Evolutionary conservation across 352 stramenopile species (phyloP).

Genomic region (Pythium grandisporangium): DNA sequence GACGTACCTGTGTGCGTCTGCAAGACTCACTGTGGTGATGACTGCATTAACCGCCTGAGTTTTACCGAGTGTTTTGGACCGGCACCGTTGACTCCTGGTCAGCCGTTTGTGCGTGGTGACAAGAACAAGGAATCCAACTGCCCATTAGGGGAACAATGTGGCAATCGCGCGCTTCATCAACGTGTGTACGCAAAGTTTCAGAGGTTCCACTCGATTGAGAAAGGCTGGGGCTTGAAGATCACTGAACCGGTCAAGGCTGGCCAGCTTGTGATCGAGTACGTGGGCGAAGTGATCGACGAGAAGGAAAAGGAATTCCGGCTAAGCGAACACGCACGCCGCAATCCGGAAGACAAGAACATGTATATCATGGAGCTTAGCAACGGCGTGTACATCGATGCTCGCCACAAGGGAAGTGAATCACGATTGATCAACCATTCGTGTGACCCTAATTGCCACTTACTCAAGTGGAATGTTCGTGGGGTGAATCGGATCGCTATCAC

Average conservation of each 20-base stretch:
- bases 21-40: slow-evolving; percentile 75
- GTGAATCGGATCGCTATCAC: slow-evolving; percentile 91
- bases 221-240: slow-evolving; percentile 87
- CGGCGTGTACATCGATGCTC: slow-evolving; percentile 93
- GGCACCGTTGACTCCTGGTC: slow-evolving; percentile 33
- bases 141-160: slow-evolving; percentile 81
- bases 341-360: slow-evolving; percentile 94
- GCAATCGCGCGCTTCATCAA: slow-evolving; percentile 87
- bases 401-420: slow-evolving; percentile 89
- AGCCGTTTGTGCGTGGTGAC: slow-evolving; percentile 14
- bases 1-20: slow-evolving; percentile 76
- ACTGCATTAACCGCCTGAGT: slow-evolving; percentile 91
- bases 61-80: slow-evolving; percentile 90
- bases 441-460: slow-evolving; percentile 91
- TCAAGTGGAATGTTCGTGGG: slow-evolving; percentile 93
- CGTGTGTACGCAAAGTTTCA: slow-evolving; percentile 65
- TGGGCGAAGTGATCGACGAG: slow-evolving; percentile 93
- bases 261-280: slow-evolving; percentile 91
- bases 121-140: slow-evolving; percentile 84
- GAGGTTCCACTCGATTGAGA: slow-evolving; percentile 76
- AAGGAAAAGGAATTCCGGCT: slow-evolving; percentile 86
- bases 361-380: slow-evolving; percentile 93
- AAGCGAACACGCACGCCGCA: slow-evolving; percentile 68
- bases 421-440: slow-evolving; percentile 98
- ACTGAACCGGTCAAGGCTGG: slow-evolving; percentile 74